Evolutionary conservation across 1,284 basidiomycete species (phyloP), one percentile per base, ranked within the genome.

Genomic region (Ceratorhiza oryzae-sativae): DNA sequence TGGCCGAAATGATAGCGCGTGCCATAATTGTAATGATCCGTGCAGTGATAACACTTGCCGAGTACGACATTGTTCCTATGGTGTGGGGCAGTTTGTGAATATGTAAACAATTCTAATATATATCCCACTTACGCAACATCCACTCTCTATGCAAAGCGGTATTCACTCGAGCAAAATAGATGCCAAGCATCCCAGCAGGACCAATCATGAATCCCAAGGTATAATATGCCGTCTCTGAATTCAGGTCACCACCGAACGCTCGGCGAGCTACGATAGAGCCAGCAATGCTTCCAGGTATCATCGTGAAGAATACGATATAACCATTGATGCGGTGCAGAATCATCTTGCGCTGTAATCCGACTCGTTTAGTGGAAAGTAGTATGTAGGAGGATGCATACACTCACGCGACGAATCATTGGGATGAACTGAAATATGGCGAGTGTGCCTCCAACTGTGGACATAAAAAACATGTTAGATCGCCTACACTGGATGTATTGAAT

Each of bases 301-400:
- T 55, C 4, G 63, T 49, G 10, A 68, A 48, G 36, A 75, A 70
- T 3, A 67, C 63, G 20, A 73, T 51, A 46, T 72, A 75, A 18
- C 74, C 74, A 55, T 75, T 75, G 13, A 72, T 60, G 1, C 74
- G 67, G 45, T 75, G 74, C 23, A 75, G 39, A 20, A 73, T 67
- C 68, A 75, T 73, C 59, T 67, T 73, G 34, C 67, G 60, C 73
- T 74, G 46, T n/a, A 41, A 4, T 32, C 23, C 20, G 32, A 25
- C 8, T 59, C 9, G 13, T 8, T 36, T 41, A 25, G 34, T n/a
- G 13, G n/a, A 41, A 23, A 41, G 18, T 20, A 2, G 12, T 8
- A 32, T 6, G 2, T 58, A 10, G 13, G 6, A 58, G 2, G 18
- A 25, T 20, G 2, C n/a, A 55, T 9, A 23, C 6, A 67, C 74